These are phyloP conservation scores for Cochlearia excelsa DNA, from an alignment of 345 rosid species.

Conservation along the genomic window DNA sequence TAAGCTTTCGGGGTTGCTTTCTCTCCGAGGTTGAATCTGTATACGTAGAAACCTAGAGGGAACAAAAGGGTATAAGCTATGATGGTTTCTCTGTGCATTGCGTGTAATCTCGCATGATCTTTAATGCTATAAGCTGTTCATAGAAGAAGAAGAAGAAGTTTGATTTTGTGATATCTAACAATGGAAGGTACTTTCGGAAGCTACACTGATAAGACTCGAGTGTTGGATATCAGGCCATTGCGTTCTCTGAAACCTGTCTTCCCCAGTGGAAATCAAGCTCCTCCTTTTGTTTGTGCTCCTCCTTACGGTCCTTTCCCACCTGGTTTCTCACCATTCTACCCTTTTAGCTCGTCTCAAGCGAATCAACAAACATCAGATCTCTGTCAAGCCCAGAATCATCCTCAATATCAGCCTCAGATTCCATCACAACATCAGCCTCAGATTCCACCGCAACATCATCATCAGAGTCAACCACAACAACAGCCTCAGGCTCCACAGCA, in stretches of 20 bases:
- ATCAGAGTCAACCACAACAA: not conserved
- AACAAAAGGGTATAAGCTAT: not conserved
- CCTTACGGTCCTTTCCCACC: conserved; percentile 56
- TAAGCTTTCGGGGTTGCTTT: not conserved
- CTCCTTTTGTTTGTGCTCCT: conserved; percentile 47
- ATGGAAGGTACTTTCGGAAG: conserved; percentile 53
- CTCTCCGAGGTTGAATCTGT: conserved; percentile 12
- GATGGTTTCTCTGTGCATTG: conserved; percentile 27
- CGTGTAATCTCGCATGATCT: not conserved
- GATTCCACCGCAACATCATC: not conserved
- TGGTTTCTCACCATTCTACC: conserved; percentile 71
- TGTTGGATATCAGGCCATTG: conserved; percentile 73
- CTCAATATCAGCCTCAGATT: not conserved
- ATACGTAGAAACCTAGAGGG: no score
- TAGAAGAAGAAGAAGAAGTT: conserved; percentile 12
- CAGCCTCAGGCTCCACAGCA: conserved; percentile 37
- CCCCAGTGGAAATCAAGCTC: conserved; percentile 42
- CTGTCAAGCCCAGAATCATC: conserved; percentile 26
- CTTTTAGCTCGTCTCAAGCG: conserved; percentile 42
- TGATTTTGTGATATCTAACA: not conserved
- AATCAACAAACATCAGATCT: conserved; percentile 32
- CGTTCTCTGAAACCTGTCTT: conserved; percentile 69
- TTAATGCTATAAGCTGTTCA: conserved; percentile 1
- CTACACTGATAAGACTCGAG: conserved; percentile 54
- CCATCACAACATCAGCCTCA: not conserved